Evolutionary conservation across 352 stramenopile genomes (phyloP), one percentile per base, ranked within the genome.

Genomic region (Aphanomyces invadans): DNA sequence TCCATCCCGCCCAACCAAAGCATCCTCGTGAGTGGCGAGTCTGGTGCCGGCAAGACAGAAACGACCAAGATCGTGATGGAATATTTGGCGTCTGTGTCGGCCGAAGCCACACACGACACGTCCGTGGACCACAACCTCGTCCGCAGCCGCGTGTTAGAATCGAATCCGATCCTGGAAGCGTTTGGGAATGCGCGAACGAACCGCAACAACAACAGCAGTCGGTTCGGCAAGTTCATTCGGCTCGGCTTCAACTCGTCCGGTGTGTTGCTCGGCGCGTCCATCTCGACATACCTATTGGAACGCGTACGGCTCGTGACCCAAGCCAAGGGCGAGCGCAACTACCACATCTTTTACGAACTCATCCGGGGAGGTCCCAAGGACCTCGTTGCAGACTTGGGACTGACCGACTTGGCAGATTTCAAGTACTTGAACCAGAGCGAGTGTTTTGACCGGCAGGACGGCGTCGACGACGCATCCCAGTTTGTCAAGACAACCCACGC

Each of bases 311-410:
- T 99, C 3, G 89, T 98, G 28, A 90, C 83, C 1, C 93, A 98
- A 46, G 82, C 80, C 39, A 84, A 93, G n/a, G 90, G 89, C 4
- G 96, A 99, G 70, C 88, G 96, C 31, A 98, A 97, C 63, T 99
- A 98, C 74, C 96, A 99, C 71, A 96, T 98, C 62, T 99, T 99
- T 67, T 99, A 99, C 71, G 94, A 99, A 73, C 79, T 98, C 65
- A 80, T 86, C 69, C 73, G 76, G n/a, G 92, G 92, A 15, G 84
- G 81, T 1, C 89, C 76, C 1, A 72, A 57, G 19, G 68, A 73
- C 15, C 80, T 93, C 31, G 80, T 81, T 11, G 53, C 80, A 21
- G 67, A 76, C 52, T 69, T 92, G 33, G 59, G 62, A 12, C 67
- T 93, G 23, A 65, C 69, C 15, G 73, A 81, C 12, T 59, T 91